Evolutionary conservation across 73 alveolate species (phyloP).

Genomic region (Paramecium bursaria): DNA sequence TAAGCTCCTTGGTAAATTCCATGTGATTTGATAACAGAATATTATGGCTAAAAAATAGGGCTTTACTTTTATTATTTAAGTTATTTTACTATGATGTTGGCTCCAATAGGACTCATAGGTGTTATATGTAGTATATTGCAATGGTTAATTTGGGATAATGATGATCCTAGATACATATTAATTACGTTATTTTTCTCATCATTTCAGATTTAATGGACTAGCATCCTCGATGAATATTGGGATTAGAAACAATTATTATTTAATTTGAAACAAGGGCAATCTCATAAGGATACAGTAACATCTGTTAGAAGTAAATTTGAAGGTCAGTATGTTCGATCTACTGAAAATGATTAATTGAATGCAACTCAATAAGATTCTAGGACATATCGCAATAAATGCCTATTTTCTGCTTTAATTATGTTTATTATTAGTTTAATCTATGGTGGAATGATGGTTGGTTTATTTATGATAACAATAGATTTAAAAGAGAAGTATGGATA

Average conservation of each 20-base stretch:
- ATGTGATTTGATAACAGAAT: background rate
- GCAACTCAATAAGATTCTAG: background rate
- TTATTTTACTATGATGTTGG: conserved; percentile 3
- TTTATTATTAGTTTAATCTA: background rate
- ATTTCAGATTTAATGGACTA: conserved; percentile 14
- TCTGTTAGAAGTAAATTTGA: background rate
- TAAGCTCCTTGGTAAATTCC: background rate
- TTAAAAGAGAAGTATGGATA: background rate
- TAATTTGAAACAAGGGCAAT: conserved; percentile 22
- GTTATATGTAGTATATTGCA: conserved; percentile 2
- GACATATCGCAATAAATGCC: background rate
- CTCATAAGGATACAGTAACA: background rate
- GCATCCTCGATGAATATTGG: conserved; percentile 27
- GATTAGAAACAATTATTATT: conserved; percentile 2
- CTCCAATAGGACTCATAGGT: background rate
- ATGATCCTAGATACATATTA: background rate
- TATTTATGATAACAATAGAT: conserved; percentile 4
- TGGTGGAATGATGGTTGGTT: conserved; percentile 9
- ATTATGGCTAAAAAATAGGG: conserved; percentile 36
- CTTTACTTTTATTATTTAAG: conserved; percentile 20
- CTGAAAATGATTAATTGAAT: conserved; percentile 20
- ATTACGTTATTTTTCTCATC: conserved; percentile 8
- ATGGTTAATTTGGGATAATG: conserved; percentile 2
- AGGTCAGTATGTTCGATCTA: conserved; percentile 1
- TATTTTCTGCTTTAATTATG: background rate